Base-by-base conservation (phyloP, 805 yeast species). In the Candida chilensis region DNA sequence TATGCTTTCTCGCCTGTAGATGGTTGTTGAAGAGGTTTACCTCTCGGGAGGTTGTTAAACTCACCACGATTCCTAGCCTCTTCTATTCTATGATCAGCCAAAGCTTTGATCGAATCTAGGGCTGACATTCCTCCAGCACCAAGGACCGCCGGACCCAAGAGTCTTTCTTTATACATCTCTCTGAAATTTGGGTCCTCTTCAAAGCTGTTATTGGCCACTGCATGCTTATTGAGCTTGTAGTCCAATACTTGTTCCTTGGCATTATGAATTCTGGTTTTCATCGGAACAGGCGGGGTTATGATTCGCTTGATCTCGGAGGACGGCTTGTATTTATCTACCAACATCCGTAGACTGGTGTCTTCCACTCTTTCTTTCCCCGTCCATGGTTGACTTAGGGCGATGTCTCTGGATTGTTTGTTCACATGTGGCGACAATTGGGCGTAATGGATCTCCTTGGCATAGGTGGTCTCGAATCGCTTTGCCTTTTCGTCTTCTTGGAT, bases 31-130 rank as follows among this genome's bases (percentile, higher is more conserved):
- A 79, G 44, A 3, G 78, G 76, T 40, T 70, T 65, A 0, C 94
- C 95, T 34, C 94, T 63, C 0, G 73, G 68, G 4, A 77, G 44
- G 31, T 71, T 69, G 1, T 66, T 52, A 45, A 87, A 87, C 20
- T 71, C 78, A 0, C 95, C 95, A 4, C 78, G 65, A 16, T 64
- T 58, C 41, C 73, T 67, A 21, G 92, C 83, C 13, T 84, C 87
- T 42, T 77, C 85, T 17, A 87, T 84, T 29, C 74, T 60, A 21
- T 77, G 74, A 41, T 81, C 85, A 0, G 95, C 95, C 30, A 85
- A 41, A 0, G 86, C 70, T 27, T 66, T 70, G 17, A 81, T 71
- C 34, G 72, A 48, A 19, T 71, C 78, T 28, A 71, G 54, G 1
- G 67, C 46, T 1, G 63, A 45, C 17, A 69, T 57, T 3, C 64